phyloP scores from a whole-genome alignment of 305 asterid genomes.

The Striga hermonthica region DNA sequence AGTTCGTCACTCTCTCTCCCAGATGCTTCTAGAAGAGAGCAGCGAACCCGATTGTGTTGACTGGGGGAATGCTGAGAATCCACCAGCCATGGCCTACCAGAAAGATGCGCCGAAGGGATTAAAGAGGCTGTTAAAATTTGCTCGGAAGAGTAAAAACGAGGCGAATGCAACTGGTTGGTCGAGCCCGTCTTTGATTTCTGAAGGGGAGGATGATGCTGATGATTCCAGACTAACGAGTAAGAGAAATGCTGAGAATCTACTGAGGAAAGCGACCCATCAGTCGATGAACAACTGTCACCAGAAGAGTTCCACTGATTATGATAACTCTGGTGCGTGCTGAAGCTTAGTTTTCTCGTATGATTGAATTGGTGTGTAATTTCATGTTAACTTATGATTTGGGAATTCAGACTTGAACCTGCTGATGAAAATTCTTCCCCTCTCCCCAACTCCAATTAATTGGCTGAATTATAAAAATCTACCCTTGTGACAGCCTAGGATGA shows the following conservation, averaged over 20 bases:
- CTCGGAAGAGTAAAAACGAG: constrained; percentile 84
- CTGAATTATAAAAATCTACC: too few relatives aligned
- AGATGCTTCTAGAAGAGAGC: constrained; percentile 94
- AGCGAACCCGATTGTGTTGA: constrained; percentile 72
- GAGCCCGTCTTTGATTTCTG: constrained; percentile 78
- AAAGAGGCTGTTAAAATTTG: constrained; percentile 88
- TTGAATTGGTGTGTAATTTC: background rate
- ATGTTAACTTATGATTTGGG: background rate
- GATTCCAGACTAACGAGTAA: constrained; percentile 55
- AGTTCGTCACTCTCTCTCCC: constrained; percentile 92
- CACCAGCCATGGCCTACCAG: constrained; percentile 68
- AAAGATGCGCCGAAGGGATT: constrained; percentile 92
- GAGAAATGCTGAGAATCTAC: constrained; percentile 62
- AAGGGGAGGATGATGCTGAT: constrained; percentile 90
- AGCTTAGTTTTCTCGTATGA: constrained; percentile 13
- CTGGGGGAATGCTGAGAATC: constrained; percentile 97
- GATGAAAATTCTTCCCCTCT: background rate
- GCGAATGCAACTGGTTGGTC: constrained; percentile 70
- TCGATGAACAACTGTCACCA: constrained; percentile 58
- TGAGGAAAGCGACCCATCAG: constrained; percentile 74
- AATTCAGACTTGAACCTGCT: constrained; percentile 2
- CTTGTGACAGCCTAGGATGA: background rate
- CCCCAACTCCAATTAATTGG: background rate
- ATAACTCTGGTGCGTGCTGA: constrained; percentile 49
- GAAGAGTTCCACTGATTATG: constrained; percentile 37